Evolutionary conservation across 495 filamentous ascomycete species (phyloP).

Genomic region (Podospora didyma): DNA sequence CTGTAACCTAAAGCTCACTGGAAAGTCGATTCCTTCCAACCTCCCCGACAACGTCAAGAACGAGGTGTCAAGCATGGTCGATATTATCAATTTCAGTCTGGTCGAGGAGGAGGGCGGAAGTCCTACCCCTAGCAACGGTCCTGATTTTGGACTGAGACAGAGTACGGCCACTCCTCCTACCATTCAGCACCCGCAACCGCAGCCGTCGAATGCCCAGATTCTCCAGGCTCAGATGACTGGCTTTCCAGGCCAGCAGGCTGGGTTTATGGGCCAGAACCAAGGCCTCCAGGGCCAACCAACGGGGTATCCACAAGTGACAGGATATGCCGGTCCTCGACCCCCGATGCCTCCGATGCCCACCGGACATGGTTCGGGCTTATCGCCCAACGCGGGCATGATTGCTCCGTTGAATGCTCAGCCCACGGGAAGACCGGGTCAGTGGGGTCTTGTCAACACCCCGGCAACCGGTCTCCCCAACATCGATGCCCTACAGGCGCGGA

Average conservation of each 20-base stretch:
- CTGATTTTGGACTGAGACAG: slow-evolving; percentile 67
- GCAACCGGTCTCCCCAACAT: slow-evolving; percentile 88
- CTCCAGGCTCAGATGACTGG: slow-evolving; percentile 73
- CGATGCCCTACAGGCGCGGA: slow-evolving; percentile 86
- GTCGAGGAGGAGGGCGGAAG: slow-evolving; percentile 59
- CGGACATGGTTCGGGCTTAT: slow-evolving; percentile 63
- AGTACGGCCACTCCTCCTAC: slow-evolving; percentile 64
- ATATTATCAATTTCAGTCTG: slow-evolving; percentile 96
- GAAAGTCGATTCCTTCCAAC: slow-evolving; percentile 68
- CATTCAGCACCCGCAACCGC: slow-evolving; percentile 83
- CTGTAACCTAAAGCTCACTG: slow-evolving; percentile 87
- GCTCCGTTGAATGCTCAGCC: slow-evolving; percentile 82
- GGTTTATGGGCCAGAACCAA: slow-evolving; percentile 38
- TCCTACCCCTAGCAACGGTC: slow-evolving; percentile 60
- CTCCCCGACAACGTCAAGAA: slow-evolving; percentile 87
- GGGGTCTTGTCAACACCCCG: slow-evolving; percentile 95
- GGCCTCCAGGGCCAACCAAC: slow-evolving; percentile 57
- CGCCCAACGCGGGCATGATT: slow-evolving; percentile 55
- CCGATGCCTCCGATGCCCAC: slow-evolving; percentile 96
- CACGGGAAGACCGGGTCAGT: slow-evolving; percentile 94
- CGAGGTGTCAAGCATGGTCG: slow-evolving; percentile 99
- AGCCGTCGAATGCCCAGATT: slow-evolving; percentile 71
- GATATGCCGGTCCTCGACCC: slow-evolving; percentile 72
- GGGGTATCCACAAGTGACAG: slow-evolving; percentile 54
- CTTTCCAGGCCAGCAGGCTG: slow-evolving; percentile 56